Conservation (phyloP, 2,329 filamentous ascomycete species). For the Trematosphaeria pertusa region DNA sequence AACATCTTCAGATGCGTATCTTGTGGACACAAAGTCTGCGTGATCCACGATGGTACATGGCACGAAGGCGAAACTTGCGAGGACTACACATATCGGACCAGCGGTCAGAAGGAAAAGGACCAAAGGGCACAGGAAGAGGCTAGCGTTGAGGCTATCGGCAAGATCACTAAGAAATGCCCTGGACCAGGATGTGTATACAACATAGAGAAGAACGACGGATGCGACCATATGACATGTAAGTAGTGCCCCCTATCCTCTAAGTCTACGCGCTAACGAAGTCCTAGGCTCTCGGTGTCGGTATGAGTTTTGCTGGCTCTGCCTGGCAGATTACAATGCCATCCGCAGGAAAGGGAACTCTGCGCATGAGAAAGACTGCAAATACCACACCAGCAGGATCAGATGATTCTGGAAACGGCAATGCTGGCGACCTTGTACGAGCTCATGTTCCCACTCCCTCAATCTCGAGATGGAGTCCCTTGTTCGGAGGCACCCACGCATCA, state of each 20-base stretch:
- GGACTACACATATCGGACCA: conserved; percentile 46
- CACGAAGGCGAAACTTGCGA: conserved; percentile 52
- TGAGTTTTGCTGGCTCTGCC: conserved; percentile 53
- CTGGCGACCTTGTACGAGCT: background rate
- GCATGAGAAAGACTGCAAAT: conserved; percentile 29
- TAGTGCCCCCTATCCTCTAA: no score
- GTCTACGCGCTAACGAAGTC: conserved; percentile 12
- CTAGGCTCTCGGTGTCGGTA: conserved; percentile 42
- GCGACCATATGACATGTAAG: conserved; percentile 52
- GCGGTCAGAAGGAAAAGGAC: conserved; percentile 28
- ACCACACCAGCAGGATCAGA: conserved; percentile 21
- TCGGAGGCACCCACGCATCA: no score
- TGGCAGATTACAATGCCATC: conserved; percentile 35
- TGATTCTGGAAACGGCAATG: background rate
- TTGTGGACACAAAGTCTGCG: conserved; percentile 49
- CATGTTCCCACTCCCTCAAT: no score
- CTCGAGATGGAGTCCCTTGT: no score
- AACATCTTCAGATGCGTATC: conserved; percentile 53
- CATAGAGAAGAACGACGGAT: conserved; percentile 52
- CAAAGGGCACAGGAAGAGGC: conserved; percentile 35
- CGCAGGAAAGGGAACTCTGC: conserved; percentile 24
- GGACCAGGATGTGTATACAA: conserved; percentile 40
- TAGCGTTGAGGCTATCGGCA: conserved; percentile 34
- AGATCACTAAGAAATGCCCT: conserved; percentile 50
- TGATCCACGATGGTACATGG: conserved; percentile 45